Evolutionary conservation across 164 flowering plant genomes (phyloP), one percentile per base, ranked within the genome.

Genomic region (Vitis labrusca): DNA sequence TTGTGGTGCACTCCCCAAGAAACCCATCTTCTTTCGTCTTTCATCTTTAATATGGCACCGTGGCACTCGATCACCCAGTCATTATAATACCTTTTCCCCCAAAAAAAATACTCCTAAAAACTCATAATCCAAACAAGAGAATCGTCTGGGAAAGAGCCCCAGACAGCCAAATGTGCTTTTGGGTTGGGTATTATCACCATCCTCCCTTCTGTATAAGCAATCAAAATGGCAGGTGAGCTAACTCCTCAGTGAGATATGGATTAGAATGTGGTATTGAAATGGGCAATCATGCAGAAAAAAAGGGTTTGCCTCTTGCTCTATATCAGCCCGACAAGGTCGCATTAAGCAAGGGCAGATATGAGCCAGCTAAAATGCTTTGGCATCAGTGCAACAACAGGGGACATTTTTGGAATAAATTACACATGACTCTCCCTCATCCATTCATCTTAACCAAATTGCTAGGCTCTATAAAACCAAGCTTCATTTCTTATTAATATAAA

Each of bases 251-350:
- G 51, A 61, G 61, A 61, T 70, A 65, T 59, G 53, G 64, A 55
- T 53, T 37, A 66, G 15, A 64, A 74, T 64, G 72, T 58, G 54
- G 16, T 56, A 59, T 29, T 30, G 23, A 47, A 48, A 19, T 47
- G n/a, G 54, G 77, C 76, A 76, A 74, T 72, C 80, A 77, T 80
- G 63, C 14, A 67, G 67, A 74, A 57, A 32, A 49, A 65, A 16
- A 50, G 66, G 37, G 29, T 30, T 57, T 32, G 73, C 61, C 48
- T 62, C 67, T 79, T 66, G 66, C 50, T 66, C 66, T 64, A 53
- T 64, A 63, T 66, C 72, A 67, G 67, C 62, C 83, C 73, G 85
- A 81, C 82, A 85, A 74, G 79, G 66, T 74, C 56, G 81, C 83
- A 76, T 69, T 70, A 76, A 81, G 70, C 78, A 76, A 79, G 82